Base-by-base conservation (phyloP, 768 basidiomycete genomes). In the Chiua virens region DNA sequence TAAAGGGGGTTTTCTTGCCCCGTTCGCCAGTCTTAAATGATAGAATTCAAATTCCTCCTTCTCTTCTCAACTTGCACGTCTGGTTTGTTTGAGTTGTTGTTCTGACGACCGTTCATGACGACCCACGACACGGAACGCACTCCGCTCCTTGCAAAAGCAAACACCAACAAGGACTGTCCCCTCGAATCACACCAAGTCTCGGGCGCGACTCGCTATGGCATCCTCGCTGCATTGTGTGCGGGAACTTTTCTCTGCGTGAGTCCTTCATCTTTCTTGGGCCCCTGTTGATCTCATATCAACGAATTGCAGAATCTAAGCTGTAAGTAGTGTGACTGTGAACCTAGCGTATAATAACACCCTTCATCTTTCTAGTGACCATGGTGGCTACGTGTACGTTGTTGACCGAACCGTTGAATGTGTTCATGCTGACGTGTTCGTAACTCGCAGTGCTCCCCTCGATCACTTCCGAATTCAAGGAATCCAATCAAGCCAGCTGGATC, bases 221-320 rank as follows among this genome's bases (percentile, higher is more conserved):
- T 89, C 50, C 64, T 88, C 45, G 80, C 77, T 14, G 86, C 84
- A 14, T 73, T 89, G 45, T 89, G 85, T 85, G 68, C 75, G 7
- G 86, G 81, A 0, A 82, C 79, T 2, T 88, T 89, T 69, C 77
- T 91, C 37, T 83, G 81, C 37, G 87, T 89, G 60, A 63, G 86
- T 72, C 5, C 30, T 14, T 30, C 30, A 13, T 30, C 13, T 13
- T 30, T 52, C 28, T 34, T 41, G 1, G 5, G 20, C 9, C 20
- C 25, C 30, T 30, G 21, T 13, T 4, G 1, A 15, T 30, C 21
- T 41, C 13, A 25, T 32, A n/a, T 7, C 39, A 20, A 45, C 25
- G 11, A 2, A 5, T 45, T 1, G 39, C 51, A 60, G 59, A 42
- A 42, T 23, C 9, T 60, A 32, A 60, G 60, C 13, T 25, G 59